Evolutionary conservation across 805 yeast genomes (phyloP).

Genomic region (Saccharomycopsis selenospora): DNA sequence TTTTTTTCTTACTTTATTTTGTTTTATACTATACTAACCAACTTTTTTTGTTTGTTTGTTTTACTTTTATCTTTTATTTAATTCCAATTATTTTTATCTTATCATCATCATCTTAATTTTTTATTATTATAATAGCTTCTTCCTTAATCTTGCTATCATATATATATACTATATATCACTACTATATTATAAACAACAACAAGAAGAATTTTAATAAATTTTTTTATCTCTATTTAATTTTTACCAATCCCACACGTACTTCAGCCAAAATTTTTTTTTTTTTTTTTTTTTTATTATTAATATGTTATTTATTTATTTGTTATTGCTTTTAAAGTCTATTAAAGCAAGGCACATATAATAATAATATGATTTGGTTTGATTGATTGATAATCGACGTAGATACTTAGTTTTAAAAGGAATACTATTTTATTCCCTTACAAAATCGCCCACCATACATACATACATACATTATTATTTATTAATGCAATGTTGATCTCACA

Average conservation of each 20-base stretch:
- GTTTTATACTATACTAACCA: too few species aligned
- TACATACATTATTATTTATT: neutral
- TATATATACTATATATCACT: neutral
- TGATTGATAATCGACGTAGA: neutral
- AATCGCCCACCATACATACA: too few species aligned
- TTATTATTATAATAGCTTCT: too few species aligned
- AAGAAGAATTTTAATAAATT: too few species aligned
- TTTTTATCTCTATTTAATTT: neutral
- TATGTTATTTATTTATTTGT: neutral
- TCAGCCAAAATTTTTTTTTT: neutral
- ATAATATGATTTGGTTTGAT: neutral
- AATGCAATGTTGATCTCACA: neutral
- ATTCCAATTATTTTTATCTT: too few species aligned
- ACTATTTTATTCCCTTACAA: constrained; percentile 1
- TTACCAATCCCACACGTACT: neutral
- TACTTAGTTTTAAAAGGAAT: too few species aligned
- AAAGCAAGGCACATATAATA: constrained; percentile 1
- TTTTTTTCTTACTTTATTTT: too few species aligned
- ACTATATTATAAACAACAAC: neutral
- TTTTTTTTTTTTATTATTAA: neutral
- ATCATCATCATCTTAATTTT: too few species aligned
- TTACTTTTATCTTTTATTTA: too few species aligned
- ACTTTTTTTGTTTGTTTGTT: too few species aligned
- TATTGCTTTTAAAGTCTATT: neutral
- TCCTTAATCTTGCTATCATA: too few species aligned